These are phyloP conservation scores for Suillus plorans DNA, from an alignment of 768 basidiomycete genomes.

Conservation along the genomic window DNA sequence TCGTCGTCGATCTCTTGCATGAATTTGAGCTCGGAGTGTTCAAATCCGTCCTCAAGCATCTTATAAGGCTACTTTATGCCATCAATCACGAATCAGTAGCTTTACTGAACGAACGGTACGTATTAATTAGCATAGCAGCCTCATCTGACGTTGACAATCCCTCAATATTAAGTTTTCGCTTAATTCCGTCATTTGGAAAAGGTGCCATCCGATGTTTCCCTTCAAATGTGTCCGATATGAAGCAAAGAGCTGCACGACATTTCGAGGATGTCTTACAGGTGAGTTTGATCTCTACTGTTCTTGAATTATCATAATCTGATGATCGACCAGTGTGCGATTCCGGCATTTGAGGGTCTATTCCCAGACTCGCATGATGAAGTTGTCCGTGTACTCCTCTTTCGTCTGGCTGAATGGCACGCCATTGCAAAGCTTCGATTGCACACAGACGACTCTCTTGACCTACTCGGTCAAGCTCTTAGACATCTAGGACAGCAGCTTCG, in stretches of 20 bases:
- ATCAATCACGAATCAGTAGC: constrained; percentile 13
- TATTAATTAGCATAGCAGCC: neutral
- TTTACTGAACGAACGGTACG: constrained; percentile 25
- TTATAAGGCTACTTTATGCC: constrained; percentile 31
- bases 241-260: constrained; percentile 22
- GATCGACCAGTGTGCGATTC: constrained; percentile 33
- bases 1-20: constrained; percentile 39
- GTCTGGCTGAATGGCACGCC: constrained; percentile 18
- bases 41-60: constrained; percentile 35
- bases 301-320: neutral
- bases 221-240: constrained; percentile 37
- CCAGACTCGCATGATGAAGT: constrained; percentile 21
- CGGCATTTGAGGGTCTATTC: constrained; percentile 40
- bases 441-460: neutral
- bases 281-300: neutral
- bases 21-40: constrained; percentile 41
- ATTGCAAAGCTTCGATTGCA: constrained; percentile 9
- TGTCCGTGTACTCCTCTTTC: constrained; percentile 23
- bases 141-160: neutral
- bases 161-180: constrained; percentile 9
- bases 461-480: neutral
- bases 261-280: constrained; percentile 19
- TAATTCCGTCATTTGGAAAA: constrained; percentile 18
- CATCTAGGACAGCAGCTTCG: neutral
- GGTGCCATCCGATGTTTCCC: constrained; percentile 36